A percentile compares a stretch with the other conserved stretches of the same genome.
Evolutionary conservation across 164 flowering plant species (phyloP).

Genomic region (Kingdonia uniflora): DNA sequence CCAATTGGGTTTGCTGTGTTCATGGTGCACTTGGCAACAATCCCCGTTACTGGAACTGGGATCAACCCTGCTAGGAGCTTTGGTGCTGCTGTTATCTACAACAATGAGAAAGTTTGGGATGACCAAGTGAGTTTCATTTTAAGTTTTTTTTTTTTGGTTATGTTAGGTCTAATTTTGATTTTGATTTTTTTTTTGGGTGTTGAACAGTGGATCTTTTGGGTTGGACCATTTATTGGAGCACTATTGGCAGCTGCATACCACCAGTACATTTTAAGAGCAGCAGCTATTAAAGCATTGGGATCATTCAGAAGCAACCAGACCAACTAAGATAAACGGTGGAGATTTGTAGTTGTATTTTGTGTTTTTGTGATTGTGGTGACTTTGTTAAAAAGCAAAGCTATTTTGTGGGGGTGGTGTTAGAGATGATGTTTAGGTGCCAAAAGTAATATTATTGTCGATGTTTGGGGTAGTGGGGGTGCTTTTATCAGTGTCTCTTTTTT

Average conservation of each 20-base stretch:
- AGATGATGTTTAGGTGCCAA: no score
- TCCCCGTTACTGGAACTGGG: conserved; percentile 16
- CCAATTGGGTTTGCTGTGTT: conserved; percentile 19
- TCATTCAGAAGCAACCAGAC: conserved; percentile 63
- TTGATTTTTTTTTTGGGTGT: background rate
- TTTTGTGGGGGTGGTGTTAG: background rate
- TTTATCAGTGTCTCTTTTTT: no score
- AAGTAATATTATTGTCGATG: no score
- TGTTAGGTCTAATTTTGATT: background rate
- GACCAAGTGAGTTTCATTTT: conserved; percentile 18
- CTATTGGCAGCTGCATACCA: conserved; percentile 69
- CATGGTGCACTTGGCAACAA: conserved; percentile 16
- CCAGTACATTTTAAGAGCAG: conserved; percentile 70
- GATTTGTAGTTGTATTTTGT: background rate
- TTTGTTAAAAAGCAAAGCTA: background rate
- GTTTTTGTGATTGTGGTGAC: background rate
- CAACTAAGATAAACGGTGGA: conserved; percentile 5
- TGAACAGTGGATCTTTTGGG: conserved; percentile 80
- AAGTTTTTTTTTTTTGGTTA: background rate
- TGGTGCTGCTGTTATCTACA: conserved; percentile 35
- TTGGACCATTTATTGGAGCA: conserved; percentile 70
- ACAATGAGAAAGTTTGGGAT: conserved; percentile 26
- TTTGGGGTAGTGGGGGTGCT: no score
- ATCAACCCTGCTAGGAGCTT: conserved; percentile 36
- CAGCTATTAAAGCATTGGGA: conserved; percentile 68